phyloP scores from a whole-genome alignment of 805 yeast species.

The Debaryomyces castellii region DNA sequence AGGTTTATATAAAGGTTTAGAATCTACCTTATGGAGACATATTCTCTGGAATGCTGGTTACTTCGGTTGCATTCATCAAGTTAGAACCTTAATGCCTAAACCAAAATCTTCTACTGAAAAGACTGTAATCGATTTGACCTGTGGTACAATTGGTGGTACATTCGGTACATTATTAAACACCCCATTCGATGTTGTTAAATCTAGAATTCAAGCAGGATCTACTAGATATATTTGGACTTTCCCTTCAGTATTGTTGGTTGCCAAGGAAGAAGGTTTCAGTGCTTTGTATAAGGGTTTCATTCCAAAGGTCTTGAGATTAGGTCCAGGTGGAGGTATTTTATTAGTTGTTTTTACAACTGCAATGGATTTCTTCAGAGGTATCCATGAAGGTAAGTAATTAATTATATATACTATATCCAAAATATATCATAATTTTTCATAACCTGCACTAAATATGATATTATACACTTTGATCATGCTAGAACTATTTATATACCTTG shows the following conservation, averaged over 20 bases:
- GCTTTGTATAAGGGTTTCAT: conserved; percentile 95
- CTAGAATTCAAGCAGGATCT: conserved; percentile 89
- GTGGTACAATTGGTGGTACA: conserved; percentile 97
- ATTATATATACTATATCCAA: conserved; percentile 1
- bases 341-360: conserved; percentile 94
- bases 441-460: conserved; percentile 1
- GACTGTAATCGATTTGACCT: conserved; percentile 81
- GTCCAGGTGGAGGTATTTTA: conserved; percentile 99
- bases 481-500: conserved; percentile 1
- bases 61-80: conserved; percentile 91
- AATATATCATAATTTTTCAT: not conserved
- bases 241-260: conserved; percentile 73
- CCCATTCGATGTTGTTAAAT: conserved; percentile 96
- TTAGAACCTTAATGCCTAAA: conserved; percentile 74
- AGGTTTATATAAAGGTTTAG: conserved; percentile 91
- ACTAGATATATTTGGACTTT: conserved; percentile 91
- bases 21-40: conserved; percentile 97
- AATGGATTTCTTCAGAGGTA: conserved; percentile 88
- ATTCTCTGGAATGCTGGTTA: conserved; percentile 97
- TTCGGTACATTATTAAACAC: conserved; percentile 94
- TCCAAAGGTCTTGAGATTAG: conserved; percentile 95
- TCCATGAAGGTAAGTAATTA: conserved; percentile 22
- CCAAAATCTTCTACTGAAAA: conserved; percentile 70
- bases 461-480: conserved; percentile 5
- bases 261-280: conserved; percentile 85